Evolutionary conservation across 2,329 filamentous ascomycete genomes (phyloP), one percentile per base, ranked within the genome.

Genomic region (Aspergillus ruber): DNA sequence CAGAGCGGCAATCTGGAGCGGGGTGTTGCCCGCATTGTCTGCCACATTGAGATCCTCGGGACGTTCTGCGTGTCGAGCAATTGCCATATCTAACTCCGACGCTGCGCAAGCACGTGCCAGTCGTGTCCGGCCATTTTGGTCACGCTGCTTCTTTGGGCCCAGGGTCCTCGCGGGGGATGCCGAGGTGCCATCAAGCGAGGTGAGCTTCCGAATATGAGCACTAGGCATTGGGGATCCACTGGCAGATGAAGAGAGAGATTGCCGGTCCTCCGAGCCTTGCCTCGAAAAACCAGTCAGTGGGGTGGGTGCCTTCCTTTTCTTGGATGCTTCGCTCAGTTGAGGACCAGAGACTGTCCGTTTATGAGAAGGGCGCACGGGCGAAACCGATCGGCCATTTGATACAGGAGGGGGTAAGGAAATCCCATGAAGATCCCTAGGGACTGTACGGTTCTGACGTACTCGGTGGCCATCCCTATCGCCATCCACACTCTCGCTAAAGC

Each of bases 21-120:
- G 93, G 1, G 91, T 94, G 61, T 97, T 97, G n/a, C 89, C 88
- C 12, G 93, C 93, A 64, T 95, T 94, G 63, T 98, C 93, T 20
- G 88, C 83, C 49, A 90, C 80, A 57, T 98, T 88, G 46, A 97
- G 69, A 66, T 97, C 90, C 52, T 94, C 88, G 0, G 89, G 90
- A 17, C 90, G 81, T 63, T 94, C 88, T 7, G 79, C 75, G 27
- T 90, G 78, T 53, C 87, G 81, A 57, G 81, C 79, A 64, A 87
- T 90, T 13, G 88, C 90, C 8, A 77, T 75, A 1, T 91, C 87
- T 47, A 93, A 80, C 62, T 94, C 88, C 44, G 90, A 89, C 57
- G 85, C 84, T 33, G 90, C 88, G 66, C 90, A 95, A 23, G 91
- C 90, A 55, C 90, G 83, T n/a, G 91, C 90, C 20, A 98, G 76